phyloP scores from a whole-genome alignment of 768 basidiomycete genomes.

The Auriscalpium orientale region DNA sequence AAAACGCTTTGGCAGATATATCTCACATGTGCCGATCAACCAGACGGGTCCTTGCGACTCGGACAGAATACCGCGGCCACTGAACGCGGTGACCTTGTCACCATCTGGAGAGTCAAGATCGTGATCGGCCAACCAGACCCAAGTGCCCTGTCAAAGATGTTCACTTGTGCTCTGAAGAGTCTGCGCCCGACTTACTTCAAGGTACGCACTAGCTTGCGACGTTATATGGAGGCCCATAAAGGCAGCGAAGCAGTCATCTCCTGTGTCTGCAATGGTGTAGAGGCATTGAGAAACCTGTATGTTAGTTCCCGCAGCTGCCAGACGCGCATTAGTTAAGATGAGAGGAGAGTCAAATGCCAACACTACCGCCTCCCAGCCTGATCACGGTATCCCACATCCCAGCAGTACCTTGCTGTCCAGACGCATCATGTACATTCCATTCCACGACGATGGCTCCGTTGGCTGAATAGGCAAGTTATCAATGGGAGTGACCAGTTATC shows the following conservation, averaged over 20 bases:
- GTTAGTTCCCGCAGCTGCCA: constrained; percentile 24
- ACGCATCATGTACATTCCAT: constrained; percentile 44
- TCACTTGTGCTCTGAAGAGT: no score
- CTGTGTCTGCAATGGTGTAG: constrained; percentile 18
- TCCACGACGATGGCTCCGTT: constrained; percentile 60
- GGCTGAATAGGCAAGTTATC: constrained; percentile 14
- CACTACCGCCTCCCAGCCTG: constrained; percentile 17
- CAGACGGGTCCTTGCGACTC: constrained; percentile 74
- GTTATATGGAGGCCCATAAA: constrained; percentile 61
- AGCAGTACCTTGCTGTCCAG: constrained; percentile 39
- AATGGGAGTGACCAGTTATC: neutral
- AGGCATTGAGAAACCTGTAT: constrained; percentile 29
- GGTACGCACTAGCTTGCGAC: constrained; percentile 30
- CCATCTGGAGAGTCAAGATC: constrained; percentile 47
- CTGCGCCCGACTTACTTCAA: constrained; percentile 39
- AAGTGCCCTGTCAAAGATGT: constrained; percentile 41
- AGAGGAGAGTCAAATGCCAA: no score
- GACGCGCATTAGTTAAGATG: no score
- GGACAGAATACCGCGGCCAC: constrained; percentile 68
- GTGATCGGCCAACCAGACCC: constrained; percentile 81
- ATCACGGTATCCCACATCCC: constrained; percentile 48
- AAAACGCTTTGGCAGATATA: neutral
- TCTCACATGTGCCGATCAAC: constrained; percentile 64
- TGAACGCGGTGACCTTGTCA: constrained; percentile 49
- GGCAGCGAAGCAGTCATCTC: constrained; percentile 46